Conservation (phyloP, 805 yeast genomes). For the Pichia pseudocactophila region DNA sequence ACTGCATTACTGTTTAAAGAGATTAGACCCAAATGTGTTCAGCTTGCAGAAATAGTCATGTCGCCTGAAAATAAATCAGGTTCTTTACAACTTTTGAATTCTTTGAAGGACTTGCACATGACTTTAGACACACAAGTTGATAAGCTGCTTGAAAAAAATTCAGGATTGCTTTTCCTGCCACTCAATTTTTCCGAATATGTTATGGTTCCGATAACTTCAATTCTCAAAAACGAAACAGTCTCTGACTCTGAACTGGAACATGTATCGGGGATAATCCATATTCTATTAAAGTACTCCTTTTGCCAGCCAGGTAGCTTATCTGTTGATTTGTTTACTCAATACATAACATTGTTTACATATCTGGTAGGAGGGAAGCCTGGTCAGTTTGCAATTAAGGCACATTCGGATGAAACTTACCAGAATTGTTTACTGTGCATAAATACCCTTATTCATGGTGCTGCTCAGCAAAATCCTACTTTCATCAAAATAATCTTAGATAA, state of each 20-base stretch:
- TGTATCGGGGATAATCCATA: slow-evolving; percentile 35
- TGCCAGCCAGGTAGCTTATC: slow-evolving; percentile 28
- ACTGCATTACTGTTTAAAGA: slow-evolving; percentile 15
- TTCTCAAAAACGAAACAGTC: slow-evolving; percentile 39
- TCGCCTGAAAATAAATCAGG: slow-evolving; percentile 29
- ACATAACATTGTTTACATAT: slow-evolving; percentile 38
- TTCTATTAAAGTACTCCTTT: slow-evolving; percentile 44
- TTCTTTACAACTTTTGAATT: slow-evolving; percentile 24
- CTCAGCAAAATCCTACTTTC: slow-evolving; percentile 21
- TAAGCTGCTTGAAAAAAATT: not conserved
- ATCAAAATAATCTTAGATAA: slow-evolving; percentile 23
- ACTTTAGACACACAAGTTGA: not conserved
- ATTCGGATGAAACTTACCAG: slow-evolving; percentile 29
- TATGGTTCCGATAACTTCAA: slow-evolving; percentile 49
- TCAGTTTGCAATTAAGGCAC: slow-evolving; percentile 18
- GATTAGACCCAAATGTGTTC: slow-evolving; percentile 36
- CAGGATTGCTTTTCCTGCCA: slow-evolving; percentile 20
- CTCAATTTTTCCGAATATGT: slow-evolving; percentile 48
- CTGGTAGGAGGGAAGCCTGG: slow-evolving; percentile 40
- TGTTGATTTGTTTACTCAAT: slow-evolving; percentile 32
- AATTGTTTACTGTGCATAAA: slow-evolving; percentile 30
- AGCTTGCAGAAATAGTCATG: slow-evolving; percentile 35
- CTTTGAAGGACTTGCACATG: slow-evolving; percentile 28
- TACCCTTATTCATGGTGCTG: slow-evolving; percentile 26
- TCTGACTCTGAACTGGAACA: slow-evolving; percentile 39